Evolutionary conservation across 1,284 basidiomycete genomes (phyloP), one percentile per base, ranked within the genome.

Genomic region (Ganoderma resinaceum): DNA sequence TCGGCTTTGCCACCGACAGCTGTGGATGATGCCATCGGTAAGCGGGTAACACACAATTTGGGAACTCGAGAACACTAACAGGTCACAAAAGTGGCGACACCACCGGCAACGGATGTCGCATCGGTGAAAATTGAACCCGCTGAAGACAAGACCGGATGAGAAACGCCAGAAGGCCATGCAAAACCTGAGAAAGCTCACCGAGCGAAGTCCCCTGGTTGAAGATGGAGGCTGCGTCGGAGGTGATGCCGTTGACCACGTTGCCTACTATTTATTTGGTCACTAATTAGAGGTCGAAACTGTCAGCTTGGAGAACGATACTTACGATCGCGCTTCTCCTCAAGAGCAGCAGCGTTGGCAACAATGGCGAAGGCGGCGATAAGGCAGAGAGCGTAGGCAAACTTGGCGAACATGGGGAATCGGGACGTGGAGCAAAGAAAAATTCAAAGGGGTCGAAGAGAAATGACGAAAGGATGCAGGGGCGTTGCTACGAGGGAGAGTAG

Each of bases 41-140:
- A 61, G 60, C 55, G 0, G 11, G 35, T 37, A 23, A 37, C 38
- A 26, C 16, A 31, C 2, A 12, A 1, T 23, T 2, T 20, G 2
- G 11, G 20, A 29, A 31, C 1, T 38, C 3, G 43, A 42, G 18
- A 49, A 20, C 0, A 63, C 70, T 69, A 8, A 72, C 89, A 87
- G 20, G 86, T 89, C 6, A 89, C 82, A 11, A 80, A 80, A 52
- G 83, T 79, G 59, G 83, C 80, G 35, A 88, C 66, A 8, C 74
- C 72, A 9, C 59, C 69, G 5, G 62, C 75, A n/a, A 62, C 58
- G 3, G 77, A 77, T 1, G 79, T 79, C 2, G 70, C 76, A 43
- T 74, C 76, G 43, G 63, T 70, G 62, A 72, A 55, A 7, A 72
- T 37, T 29, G 74, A 75, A 1, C 67, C 72, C 8, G 69, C 72